Evolutionary conservation across 352 stramenopile genomes (phyloP).

Genomic region (Phytophthora cactorum): DNA sequence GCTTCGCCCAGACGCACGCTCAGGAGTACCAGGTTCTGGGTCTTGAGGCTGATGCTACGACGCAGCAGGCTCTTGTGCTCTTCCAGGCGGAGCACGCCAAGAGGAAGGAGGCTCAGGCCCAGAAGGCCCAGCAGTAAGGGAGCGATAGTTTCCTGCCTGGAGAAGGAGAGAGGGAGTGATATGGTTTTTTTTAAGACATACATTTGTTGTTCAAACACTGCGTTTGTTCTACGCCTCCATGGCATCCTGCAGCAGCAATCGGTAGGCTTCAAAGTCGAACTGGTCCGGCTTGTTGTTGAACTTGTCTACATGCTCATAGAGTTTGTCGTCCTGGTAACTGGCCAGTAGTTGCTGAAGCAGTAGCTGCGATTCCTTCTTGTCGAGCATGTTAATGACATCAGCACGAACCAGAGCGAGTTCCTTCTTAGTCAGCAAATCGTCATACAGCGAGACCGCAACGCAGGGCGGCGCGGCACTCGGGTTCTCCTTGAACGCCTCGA

Average conservation of each 20-base stretch:
- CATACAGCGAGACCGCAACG: slow-evolving; percentile 82
- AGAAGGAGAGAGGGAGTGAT: slow-evolving; percentile 27
- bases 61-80: slow-evolving; percentile 63
- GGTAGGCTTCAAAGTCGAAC: slow-evolving; percentile 88
- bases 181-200: slow-evolving; percentile 36
- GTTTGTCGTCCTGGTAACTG: slow-evolving; percentile 74
- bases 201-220: slow-evolving; percentile 42
- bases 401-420: slow-evolving; percentile 74
- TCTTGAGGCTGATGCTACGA: slow-evolving; percentile 62
- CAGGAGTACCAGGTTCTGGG: slow-evolving; percentile 67
- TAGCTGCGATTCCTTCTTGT: slow-evolving; percentile 80
- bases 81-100: slow-evolving; percentile 64
- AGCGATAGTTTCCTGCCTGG: slow-evolving; percentile 19
- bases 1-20: slow-evolving; percentile 59
- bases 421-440: slow-evolving; percentile 78
- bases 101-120: slow-evolving; percentile 46
- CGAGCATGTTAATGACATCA: slow-evolving; percentile 88
- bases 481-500: slow-evolving; percentile 91
- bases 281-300: slow-evolving; percentile 87
- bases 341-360: slow-evolving; percentile 67
- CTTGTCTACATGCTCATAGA: slow-evolving; percentile 78
- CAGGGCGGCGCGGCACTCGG: slow-evolving; percentile 74
- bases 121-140: slow-evolving; percentile 32
- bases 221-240: slow-evolving; percentile 27
- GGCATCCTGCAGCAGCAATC: slow-evolving; percentile 47